Percentiles rank a stretch among this genome's conserved stretches.
Evolutionary conservation across 2,329 filamentous ascomycete species (phyloP).

Genomic region (Ceratocystis eucalypticola): DNA sequence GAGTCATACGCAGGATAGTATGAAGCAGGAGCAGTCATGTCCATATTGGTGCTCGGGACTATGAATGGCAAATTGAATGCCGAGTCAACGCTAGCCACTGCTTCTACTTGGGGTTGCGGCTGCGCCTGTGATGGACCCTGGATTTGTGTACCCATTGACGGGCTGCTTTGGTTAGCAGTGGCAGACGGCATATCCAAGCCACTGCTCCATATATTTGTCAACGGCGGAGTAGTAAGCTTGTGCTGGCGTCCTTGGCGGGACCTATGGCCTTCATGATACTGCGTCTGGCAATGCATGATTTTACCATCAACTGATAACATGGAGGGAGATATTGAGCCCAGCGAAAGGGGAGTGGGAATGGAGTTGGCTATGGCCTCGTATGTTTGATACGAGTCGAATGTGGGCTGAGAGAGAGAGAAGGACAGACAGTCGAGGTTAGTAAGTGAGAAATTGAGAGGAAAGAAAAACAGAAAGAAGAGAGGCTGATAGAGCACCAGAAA

Average conservation of each 20-base stretch:
- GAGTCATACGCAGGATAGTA: not conserved
- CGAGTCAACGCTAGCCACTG: not conserved
- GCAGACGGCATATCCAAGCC: constrained; percentile 32
- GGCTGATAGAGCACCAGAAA: not conserved
- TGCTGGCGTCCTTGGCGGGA: constrained; percentile 25
- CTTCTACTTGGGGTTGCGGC: constrained; percentile 24
- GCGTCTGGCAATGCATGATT: constrained; percentile 15
- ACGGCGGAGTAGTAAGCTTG: constrained; percentile 36
- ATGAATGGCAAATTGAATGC: not conserved
- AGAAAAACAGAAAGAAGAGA: not conserved
- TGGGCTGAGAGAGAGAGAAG: constrained; percentile 27
- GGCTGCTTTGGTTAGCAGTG: constrained; percentile 30
- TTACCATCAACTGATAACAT: constrained; percentile 30
- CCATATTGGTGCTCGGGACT: not conserved
- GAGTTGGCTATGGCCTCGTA: constrained; percentile 24
- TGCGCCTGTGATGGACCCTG: constrained; percentile 23
- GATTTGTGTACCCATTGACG: constrained; percentile 33
- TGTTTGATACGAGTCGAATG: constrained; percentile 28
- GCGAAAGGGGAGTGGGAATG: constrained; percentile 35
- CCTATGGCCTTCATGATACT: not conserved
- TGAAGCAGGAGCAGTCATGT: not conserved
- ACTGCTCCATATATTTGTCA: constrained; percentile 33
- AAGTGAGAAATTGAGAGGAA: not conserved
- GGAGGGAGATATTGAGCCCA: constrained; percentile 24
- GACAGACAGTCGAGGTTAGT: not conserved